Conservation (phyloP, 1,139 yeast species). For the Diutina neorugosa region DNA sequence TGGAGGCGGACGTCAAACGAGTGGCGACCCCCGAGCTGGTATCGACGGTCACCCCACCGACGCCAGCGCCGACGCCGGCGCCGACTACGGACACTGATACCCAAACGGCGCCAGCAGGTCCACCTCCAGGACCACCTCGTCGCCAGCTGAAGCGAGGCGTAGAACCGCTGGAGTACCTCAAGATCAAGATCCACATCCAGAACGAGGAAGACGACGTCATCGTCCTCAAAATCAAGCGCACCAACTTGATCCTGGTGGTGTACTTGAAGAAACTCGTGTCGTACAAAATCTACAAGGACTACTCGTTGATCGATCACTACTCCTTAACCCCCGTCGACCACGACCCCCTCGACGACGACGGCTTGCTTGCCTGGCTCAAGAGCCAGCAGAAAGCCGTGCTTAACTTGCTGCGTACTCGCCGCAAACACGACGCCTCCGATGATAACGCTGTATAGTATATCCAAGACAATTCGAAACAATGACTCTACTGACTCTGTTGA, state of each 20-base stretch:
- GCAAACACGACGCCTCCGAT: not conserved
- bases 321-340: slow-evolving; percentile 12
- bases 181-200: slow-evolving; percentile 20
- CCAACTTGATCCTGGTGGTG: slow-evolving; percentile 17
- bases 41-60: not conserved
- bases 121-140: not conserved
- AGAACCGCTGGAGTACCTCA: slow-evolving; percentile 13
- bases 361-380: slow-evolving; percentile 16
- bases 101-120: not conserved
- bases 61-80: not conserved
- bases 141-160: not conserved
- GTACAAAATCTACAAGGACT: slow-evolving; percentile 23
- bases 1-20: not conserved
- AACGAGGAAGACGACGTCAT: slow-evolving; percentile 23
- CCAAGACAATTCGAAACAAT: too few species aligned
- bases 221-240: slow-evolving; percentile 17
- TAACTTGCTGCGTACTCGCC: slow-evolving; percentile 11
- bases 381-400: slow-evolving; percentile 17
- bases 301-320: slow-evolving; percentile 20
- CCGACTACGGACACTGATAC: not conserved
- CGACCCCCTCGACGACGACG: slow-evolving; percentile 11
- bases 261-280: slow-evolving; percentile 22
- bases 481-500: too few species aligned
- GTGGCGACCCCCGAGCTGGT: not conserved
- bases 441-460: not conserved